A percentile compares a stretch with the other conserved stretches of the same genome.
Evolutionary conservation across 2,329 filamentous ascomycete genomes (phyloP).

Genomic region (Nemania sp.): DNA sequence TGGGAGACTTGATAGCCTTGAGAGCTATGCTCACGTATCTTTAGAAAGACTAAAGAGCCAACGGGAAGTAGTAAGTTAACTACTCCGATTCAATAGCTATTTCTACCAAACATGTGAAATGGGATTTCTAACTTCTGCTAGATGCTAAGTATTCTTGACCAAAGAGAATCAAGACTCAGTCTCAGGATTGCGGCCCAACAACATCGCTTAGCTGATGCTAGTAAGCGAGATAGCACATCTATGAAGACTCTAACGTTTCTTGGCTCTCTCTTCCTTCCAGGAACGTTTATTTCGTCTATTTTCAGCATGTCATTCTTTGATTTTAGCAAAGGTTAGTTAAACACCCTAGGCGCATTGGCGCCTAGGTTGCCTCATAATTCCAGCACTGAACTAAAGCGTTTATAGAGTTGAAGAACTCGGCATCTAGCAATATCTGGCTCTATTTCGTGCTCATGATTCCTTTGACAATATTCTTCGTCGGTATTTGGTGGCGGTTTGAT

Average conservation of each 20-base stretch:
- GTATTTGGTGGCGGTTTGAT: slow-evolving; percentile 12
- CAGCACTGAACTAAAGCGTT: not conserved
- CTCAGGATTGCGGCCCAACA: slow-evolving; percentile 48
- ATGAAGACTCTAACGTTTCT: slow-evolving; percentile 44
- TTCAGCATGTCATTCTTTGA: slow-evolving; percentile 34
- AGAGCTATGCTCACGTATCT: slow-evolving; percentile 53
- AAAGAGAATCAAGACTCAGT: slow-evolving; percentile 53
- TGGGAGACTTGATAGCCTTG: slow-evolving; percentile 52
- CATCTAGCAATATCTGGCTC: slow-evolving; percentile 19
- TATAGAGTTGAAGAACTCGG: slow-evolving; percentile 9
- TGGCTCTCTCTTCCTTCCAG: slow-evolving; percentile 35
- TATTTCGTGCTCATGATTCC: slow-evolving; percentile 20
- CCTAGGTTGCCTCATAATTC: not conserved
- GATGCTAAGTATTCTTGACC: slow-evolving; percentile 53
- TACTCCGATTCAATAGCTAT: not conserved
- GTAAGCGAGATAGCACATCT: slow-evolving; percentile 44
- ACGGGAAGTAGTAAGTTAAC: slow-evolving; percentile 49
- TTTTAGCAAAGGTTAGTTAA: slow-evolving; percentile 27
- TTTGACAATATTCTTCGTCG: slow-evolving; percentile 18
- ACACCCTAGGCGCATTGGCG: not conserved
- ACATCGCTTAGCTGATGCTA: slow-evolving; percentile 41
- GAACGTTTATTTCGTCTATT: slow-evolving; percentile 34
- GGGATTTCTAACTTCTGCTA: slow-evolving; percentile 26
- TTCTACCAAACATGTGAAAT: not conserved
- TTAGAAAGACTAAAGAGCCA: slow-evolving; percentile 52